Base-by-base conservation (phyloP, 164 flowering plant species). In the Tinospora cordifolia region DNA sequence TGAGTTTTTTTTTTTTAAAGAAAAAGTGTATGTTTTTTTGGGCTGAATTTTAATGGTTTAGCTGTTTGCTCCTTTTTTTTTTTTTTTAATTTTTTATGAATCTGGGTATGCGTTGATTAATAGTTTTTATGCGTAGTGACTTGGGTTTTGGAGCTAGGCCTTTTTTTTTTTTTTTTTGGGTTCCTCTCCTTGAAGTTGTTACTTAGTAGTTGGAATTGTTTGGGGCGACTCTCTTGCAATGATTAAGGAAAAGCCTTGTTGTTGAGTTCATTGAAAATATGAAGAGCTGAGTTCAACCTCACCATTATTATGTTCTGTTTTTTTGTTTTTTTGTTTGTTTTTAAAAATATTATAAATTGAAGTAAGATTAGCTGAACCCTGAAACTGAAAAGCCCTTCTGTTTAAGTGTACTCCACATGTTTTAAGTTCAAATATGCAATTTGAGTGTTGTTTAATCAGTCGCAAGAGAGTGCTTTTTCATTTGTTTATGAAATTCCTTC, bases 71-170 rank as follows among this genome's bases (percentile, higher is more conserved):
- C 36, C 36, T 30, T 30, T 30, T 30, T 30, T 30, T 30, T 30
- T 30, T 1, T 30, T 30, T 30, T 30, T 1, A 30, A 30, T 30
- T n/a, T n/a, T n/a, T n/a, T n/a, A 30, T 1, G 2, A 30, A 30
- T 59, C 26, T 66, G 69, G 74, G 69, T 66, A 17, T 66, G 4
- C 38, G 64, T 2, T 7, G 26, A 15, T 59, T 44, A 30, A 17
- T 30, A 39, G 21, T 22, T 66, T 40, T 54, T 44, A 19, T 19
- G 24, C 3, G n/a, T 63, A 21, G 49, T 51, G 69, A 40, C 40
- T 65, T 60, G 17, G 62, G 22, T 54, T 41, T 15, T 65, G 59
- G 15, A 15, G n/a, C 62, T 66, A 19, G 70, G 64, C 41, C 8
- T 39, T 54, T n/a, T 51, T n/a, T 41, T 41, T 41, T 41, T 11